Base-by-base conservation (phyloP, 23 red algal species). In the Gracilaria vermiculophylla region DNA sequence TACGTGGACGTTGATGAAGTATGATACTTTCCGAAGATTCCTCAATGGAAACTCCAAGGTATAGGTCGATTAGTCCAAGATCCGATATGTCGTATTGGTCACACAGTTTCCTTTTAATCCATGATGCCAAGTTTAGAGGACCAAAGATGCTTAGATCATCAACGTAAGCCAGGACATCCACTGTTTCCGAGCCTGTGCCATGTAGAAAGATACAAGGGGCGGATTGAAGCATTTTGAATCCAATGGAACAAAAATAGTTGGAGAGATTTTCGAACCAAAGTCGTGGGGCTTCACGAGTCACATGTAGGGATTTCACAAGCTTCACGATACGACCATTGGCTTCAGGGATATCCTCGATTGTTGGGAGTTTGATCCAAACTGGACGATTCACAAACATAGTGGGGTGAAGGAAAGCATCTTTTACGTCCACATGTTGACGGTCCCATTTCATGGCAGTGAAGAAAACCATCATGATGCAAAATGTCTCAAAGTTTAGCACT, bases 351-450 rank as follows among this genome's bases (percentile, higher is more conserved):
- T 45, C 50, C 50, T 24, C 0, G 31, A 87, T 87, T 31, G 76
- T 58, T 0, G 67, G 32, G 16, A 77, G 33, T 44, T 50, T 2
- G 15, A 76, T 25, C 24, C 32, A 87, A 8, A 77, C 47, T 19
- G 10, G 17, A 23, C 20, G 7, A n/a, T 20, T 39, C 25, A 42
- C 41, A 17, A 36, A 69, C 11, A 87, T 29, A 4, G n/a, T 1
- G 5, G 83, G 50, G 60, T 87, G 45, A 15, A 87, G 47, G 19
- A 62, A 76, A 20, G 83, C 83, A 14, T n/a, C 70, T 28, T 87
- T 87, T 16, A 87, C 36, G 20, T 87, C 83, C 7, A 87, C 17
- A 35, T 87, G 83, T n/a, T 87, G 67, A 6, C 66, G 40, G 20
- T 61, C 50, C 83, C 69, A 87, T 1, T 40, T 24, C 10, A 62